Percentiles rank a stretch among this genome's conserved stretches.
Evolutionary conservation across 306 rosid genomes (phyloP).

Genomic region (Lagenaria siceraria): DNA sequence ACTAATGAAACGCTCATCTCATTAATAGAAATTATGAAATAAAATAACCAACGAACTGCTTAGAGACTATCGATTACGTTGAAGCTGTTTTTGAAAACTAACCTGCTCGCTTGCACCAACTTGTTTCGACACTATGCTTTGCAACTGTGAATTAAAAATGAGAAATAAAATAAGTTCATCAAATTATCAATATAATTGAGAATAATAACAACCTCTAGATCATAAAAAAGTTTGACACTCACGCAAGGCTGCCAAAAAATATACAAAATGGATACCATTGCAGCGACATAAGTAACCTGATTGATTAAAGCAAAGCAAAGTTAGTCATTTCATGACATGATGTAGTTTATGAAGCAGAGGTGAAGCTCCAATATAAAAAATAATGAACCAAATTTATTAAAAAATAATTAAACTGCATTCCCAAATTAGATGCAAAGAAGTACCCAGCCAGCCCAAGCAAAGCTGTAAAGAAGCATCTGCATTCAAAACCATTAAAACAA

Average conservation of each 20-base stretch:
- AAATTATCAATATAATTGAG: not conserved
- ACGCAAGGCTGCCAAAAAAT: slow-evolving; percentile 88
- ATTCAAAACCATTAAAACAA: slow-evolving; percentile 12
- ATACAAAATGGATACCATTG: slow-evolving; percentile 59
- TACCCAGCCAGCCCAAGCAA: slow-evolving; percentile 90
- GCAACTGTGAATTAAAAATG: slow-evolving; percentile 41
- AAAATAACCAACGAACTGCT: no score
- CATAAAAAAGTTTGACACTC: slow-evolving; percentile 26
- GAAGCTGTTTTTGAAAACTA: slow-evolving; percentile 1
- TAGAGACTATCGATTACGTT: not conserved
- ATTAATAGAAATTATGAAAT: no score
- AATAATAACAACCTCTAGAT: not conserved
- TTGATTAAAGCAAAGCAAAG: not conserved
- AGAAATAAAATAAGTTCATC: not conserved
- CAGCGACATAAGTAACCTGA: slow-evolving; percentile 72
- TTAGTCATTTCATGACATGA: not conserved
- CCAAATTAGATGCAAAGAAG: slow-evolving; percentile 10
- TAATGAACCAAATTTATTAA: not conserved
- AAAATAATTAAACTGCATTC: not conserved
- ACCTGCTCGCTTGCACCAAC: slow-evolving; percentile 79
- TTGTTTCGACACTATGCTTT: slow-evolving; percentile 90
- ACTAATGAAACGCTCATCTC: no score
- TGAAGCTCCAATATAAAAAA: not conserved
- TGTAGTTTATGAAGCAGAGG: not conserved
- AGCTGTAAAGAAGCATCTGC: slow-evolving; percentile 84